These are phyloP conservation scores for Triadica sebifera DNA, from an alignment of 345 rosid species.

Conservation along the genomic window DNA sequence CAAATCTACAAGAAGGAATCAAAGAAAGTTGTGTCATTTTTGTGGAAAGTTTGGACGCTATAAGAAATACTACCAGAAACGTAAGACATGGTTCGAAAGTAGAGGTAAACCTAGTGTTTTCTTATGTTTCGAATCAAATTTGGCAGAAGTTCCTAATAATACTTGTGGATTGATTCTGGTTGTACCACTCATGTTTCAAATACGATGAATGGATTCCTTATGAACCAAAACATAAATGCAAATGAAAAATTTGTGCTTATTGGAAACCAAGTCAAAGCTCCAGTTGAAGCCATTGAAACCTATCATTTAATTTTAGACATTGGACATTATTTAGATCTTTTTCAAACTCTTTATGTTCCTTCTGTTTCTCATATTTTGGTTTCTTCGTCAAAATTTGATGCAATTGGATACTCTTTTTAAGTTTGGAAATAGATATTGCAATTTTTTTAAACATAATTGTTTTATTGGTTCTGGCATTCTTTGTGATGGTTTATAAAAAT, in stretches of 20 bases:
- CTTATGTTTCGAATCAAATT: conserved; percentile 9
- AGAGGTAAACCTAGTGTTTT: neutral
- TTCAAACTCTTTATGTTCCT: conserved; percentile 4
- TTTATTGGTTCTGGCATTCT: neutral
- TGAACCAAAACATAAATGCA: conserved; percentile 3
- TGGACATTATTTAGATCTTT: neutral
- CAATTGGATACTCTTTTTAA: neutral
- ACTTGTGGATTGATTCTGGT: conserved; percentile 17
- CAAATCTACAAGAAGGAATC: conserved; percentile 1
- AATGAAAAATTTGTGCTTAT: neutral
- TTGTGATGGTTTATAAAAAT: neutral
- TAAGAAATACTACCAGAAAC: neutral
- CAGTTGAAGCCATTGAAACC: neutral
- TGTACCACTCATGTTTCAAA: conserved; percentile 5
- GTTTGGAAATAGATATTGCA: neutral
- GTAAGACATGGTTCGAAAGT: neutral
- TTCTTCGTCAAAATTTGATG: neutral
- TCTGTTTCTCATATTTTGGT: neutral
- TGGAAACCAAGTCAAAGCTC: neutral
- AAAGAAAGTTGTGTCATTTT: neutral
- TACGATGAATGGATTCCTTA: conserved; percentile 1
- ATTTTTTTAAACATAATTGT: neutral
- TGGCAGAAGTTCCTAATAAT: conserved; percentile 7
- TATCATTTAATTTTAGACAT: neutral
- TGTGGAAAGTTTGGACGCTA: neutral